These are phyloP conservation scores for Zygotorulaspora chibaensis DNA, from an alignment of 805 yeast genomes.

Conservation along the genomic window DNA sequence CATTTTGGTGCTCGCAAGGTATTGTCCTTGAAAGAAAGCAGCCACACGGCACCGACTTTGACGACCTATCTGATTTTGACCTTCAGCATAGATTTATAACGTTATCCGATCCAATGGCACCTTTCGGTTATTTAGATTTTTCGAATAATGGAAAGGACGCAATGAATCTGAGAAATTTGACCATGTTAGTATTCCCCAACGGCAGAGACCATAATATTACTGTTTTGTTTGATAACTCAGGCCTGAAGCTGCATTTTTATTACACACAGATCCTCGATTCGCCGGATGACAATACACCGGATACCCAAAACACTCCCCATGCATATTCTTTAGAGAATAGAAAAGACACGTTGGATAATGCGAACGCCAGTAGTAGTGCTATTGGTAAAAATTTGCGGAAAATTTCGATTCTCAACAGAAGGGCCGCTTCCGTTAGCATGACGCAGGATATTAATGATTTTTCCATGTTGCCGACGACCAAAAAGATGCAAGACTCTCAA, in stretches of 20 bases:
- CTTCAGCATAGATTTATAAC: conserved; percentile 49
- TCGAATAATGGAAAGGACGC: conserved; percentile 48
- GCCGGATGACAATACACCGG: background rate
- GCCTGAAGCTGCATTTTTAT: conserved; percentile 22
- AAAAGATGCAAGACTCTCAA: conserved; percentile 7
- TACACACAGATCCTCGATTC: conserved; percentile 21
- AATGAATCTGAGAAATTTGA: conserved; percentile 11
- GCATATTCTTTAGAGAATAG: background rate
- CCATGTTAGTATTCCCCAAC: conserved; percentile 27
- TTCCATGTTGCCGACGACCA: conserved; percentile 1
- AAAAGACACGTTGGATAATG: background rate
- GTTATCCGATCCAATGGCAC: conserved; percentile 68
- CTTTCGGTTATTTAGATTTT: conserved; percentile 66
- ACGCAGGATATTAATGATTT: conserved; percentile 7
- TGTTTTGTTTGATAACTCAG: conserved; percentile 21
- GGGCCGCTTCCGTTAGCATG: conserved; percentile 18
- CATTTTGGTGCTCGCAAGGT: conserved; percentile 65
- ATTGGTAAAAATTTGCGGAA: conserved; percentile 15
- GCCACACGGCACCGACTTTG: conserved; percentile 2
- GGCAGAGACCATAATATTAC: conserved; percentile 29
- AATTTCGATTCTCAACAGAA: conserved; percentile 22
- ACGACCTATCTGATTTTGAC: conserved; percentile 7
- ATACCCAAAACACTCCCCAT: background rate
- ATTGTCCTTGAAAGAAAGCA: conserved; percentile 53
- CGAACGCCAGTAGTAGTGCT: background rate